phyloP scores from a whole-genome alignment of 257 asterid species.

The Solanum appendiculatum region DNA sequence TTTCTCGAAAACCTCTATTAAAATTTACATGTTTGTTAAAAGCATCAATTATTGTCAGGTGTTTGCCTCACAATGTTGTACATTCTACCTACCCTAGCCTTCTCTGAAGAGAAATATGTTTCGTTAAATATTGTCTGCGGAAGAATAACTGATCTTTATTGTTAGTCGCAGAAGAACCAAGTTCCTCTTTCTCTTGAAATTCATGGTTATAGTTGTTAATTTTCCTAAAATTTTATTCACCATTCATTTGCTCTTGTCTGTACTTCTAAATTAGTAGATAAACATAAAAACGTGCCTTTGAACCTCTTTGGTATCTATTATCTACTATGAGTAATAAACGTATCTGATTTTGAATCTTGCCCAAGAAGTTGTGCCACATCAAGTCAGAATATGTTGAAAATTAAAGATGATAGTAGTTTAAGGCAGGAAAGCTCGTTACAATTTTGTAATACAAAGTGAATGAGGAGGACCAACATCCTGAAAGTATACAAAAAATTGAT shows the following conservation, averaged over 20 bases:
- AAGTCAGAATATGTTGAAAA: not conserved
- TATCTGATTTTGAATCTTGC: not conserved
- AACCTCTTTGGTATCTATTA: not conserved
- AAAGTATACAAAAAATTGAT: not conserved
- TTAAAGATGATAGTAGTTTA: not conserved
- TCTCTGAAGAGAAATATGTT: not conserved
- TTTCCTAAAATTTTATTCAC: not conserved
- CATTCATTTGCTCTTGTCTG: not conserved
- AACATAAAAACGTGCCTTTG: not conserved
- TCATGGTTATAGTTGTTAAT: not conserved
- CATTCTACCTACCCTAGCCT: not conserved
- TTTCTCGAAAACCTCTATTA: not conserved
- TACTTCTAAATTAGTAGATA: not conserved
- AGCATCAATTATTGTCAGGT: not conserved
- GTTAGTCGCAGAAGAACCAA: not conserved
- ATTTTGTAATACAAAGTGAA: not conserved
- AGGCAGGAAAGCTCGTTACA: not conserved
- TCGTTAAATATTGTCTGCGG: not conserved
- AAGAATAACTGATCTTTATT: not conserved
- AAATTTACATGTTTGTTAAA: not conserved
- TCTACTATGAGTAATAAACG: not conserved
- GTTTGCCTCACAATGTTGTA: not conserved
- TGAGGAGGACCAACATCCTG: not conserved
- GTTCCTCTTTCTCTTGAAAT: not conserved
- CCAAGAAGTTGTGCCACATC: not conserved